Base-by-base conservation (phyloP, 768 basidiomycete genomes). In the Tylopilus felleus region DNA sequence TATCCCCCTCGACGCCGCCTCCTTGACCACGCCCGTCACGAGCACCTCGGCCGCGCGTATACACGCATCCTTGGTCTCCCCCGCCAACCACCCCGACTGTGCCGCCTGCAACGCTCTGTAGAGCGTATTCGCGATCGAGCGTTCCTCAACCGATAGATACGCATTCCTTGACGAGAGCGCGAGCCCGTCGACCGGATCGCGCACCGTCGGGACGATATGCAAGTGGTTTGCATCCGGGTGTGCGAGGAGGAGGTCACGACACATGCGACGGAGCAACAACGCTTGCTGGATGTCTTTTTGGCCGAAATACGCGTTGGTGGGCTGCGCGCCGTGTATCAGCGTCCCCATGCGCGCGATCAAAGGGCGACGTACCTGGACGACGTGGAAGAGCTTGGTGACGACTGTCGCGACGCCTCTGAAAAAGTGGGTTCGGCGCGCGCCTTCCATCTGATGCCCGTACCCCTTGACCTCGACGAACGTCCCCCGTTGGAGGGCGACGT, bases 211-310 rank as follows among this genome's bases (percentile, higher is more conserved):
- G 6, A 97, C 77, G 60, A 99, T 93, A 68, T 88, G 85, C n/a
- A 98, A 67, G 62, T 85, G 82, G 25, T 81, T 73, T 0, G 86
- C 74, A 10, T 80, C 74, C 0, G 97, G 97, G 65, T 90, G 79
- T 7, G 87, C 74, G n/a, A 93, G 70, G 10, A 96, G 81, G 6
- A 97, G 76, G 69, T 99, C 97, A 27, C 78, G 74, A 49, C 80
- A 79, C 71, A 98, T 75, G 5, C 85, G 82, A 31, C 88, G 86
- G 29, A 98, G 77, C 42, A 99, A 73, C 16, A 98, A 74, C 0
- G 90, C 93, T 68, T 99, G 97, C 66, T 99, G 97, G 50, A 99
- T 97, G 67, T 98, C 96, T 68, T 98, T 98, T 71, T 98, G 95
- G 1, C 97, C 96, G 58, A 99, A 97, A 70, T 98, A 98, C 21